Evolutionary conservation across 1,284 basidiomycete genomes (phyloP).

Genomic region (Entoloma clypeatum): DNA sequence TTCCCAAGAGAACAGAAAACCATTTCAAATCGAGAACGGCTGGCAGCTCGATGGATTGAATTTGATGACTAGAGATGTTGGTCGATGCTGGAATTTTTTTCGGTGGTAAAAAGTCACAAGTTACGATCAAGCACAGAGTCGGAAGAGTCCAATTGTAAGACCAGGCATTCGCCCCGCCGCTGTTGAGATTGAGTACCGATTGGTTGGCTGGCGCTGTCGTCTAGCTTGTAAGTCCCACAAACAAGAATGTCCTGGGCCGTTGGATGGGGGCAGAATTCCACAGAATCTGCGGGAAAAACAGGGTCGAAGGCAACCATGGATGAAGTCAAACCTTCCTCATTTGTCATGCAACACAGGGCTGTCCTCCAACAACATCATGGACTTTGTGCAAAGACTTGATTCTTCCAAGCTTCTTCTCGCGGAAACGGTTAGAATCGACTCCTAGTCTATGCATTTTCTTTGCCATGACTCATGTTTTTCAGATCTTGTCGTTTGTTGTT

Average conservation of each 20-base stretch:
- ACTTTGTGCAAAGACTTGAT: conserved; percentile 68
- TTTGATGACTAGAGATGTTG: conserved; percentile 46
- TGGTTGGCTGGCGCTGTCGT: conserved; percentile 29
- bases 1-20: conserved; percentile 34
- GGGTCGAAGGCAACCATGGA: conserved; percentile 57
- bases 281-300: conserved; percentile 79
- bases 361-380: conserved; percentile 40
- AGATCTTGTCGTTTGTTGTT: conserved; percentile 57
- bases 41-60: conserved; percentile 70
- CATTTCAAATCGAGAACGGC: conserved; percentile 95
- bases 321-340: no score
- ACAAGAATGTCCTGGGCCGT: conserved; percentile 63
- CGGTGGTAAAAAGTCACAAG: conserved; percentile 16
- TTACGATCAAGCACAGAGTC: conserved; percentile 17
- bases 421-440: conserved; percentile 48
- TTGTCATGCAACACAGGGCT: no score
- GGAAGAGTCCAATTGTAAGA: conserved; percentile 48
- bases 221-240: conserved; percentile 87
- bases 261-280: conserved; percentile 82
- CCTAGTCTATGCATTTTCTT: neutral
- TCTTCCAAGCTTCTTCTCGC: conserved; percentile 63
- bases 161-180: conserved; percentile 63
- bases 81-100: conserved; percentile 2
- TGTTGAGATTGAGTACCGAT: no score
- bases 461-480: neutral